These are phyloP conservation scores for Sonneratia alba DNA, from an alignment of 345 rosid species.

Conservation along the genomic window DNA sequence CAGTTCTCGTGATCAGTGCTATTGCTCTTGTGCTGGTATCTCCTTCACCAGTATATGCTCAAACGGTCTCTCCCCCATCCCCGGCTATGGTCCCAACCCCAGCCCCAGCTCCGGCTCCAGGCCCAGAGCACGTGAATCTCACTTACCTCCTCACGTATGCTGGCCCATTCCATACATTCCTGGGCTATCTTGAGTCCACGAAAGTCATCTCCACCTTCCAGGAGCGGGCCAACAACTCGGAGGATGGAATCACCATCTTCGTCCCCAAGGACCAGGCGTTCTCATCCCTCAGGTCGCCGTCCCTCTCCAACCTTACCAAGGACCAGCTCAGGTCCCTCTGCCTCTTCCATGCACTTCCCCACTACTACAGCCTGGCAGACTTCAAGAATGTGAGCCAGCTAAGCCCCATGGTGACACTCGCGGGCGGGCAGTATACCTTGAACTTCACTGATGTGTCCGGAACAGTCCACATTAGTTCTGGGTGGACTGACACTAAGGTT, in stretches of 20 bases:
- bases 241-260: constrained; percentile 75
- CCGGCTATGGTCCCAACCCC: constrained; percentile 44
- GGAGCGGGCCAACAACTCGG: constrained; percentile 79
- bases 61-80: constrained; percentile 39
- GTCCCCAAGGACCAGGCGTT: constrained; percentile 75
- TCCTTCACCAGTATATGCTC: constrained; percentile 33
- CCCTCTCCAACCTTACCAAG: constrained; percentile 55
- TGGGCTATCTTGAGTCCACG: constrained; percentile 50
- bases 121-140: constrained; percentile 58
- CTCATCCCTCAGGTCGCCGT: constrained; percentile 51
- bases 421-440: constrained; percentile 58
- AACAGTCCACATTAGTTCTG: constrained; percentile 46
- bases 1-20: constrained; percentile 20
- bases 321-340: constrained; percentile 67
- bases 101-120: constrained; percentile 77
- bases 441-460: constrained; percentile 65
- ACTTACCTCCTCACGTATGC: constrained; percentile 69
- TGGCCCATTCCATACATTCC: constrained; percentile 77
- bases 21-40: constrained; percentile 24
- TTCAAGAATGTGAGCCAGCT: constrained; percentile 70
- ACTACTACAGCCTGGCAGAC: constrained; percentile 56
- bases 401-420: constrained; percentile 54
- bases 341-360: constrained; percentile 78
- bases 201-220: constrained; percentile 82
- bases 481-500: constrained; percentile 72